Evolutionary conservation across 768 basidiomycete genomes (phyloP).

Genomic region (Phallus indusiatus): DNA sequence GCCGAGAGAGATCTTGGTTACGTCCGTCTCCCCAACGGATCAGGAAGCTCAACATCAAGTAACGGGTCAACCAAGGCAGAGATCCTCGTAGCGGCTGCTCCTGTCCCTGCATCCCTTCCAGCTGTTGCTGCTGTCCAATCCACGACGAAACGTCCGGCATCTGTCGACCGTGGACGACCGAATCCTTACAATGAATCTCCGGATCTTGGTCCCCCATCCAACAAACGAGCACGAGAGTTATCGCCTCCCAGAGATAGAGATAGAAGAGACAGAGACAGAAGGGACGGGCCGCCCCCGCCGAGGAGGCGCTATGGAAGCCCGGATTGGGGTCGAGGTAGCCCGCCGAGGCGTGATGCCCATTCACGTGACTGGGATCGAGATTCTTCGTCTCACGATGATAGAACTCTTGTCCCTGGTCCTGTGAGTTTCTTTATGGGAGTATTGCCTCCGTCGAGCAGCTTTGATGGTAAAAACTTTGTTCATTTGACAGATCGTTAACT

Average conservation of each 20-base stretch:
- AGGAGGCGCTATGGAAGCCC: constrained; percentile 35
- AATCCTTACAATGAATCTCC: not conserved
- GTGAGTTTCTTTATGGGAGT: constrained; percentile 79
- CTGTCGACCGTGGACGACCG: constrained; percentile 9
- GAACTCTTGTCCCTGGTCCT: constrained; percentile 32
- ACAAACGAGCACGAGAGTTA: constrained; percentile 7
- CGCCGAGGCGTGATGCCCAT: constrained; percentile 1
- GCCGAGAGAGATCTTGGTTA: constrained; percentile 84
- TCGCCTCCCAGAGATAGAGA: constrained; percentile 16
- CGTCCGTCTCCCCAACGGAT: constrained; percentile 21
- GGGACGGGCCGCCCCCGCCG: constrained; percentile 24
- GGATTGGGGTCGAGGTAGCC: constrained; percentile 9
- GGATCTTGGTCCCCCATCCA: constrained; percentile 8
- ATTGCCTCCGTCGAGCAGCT: constrained; percentile 60
- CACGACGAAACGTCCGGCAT: constrained; percentile 10
- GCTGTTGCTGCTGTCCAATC: constrained; percentile 11
- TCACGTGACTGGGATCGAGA: constrained; percentile 28
- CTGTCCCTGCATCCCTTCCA: constrained; percentile 4
- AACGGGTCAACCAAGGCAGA: constrained; percentile 11
- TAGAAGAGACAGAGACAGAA: constrained; percentile 17
- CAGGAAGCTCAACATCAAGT: constrained; percentile 18
- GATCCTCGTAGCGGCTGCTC: not conserved
- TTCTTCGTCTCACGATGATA: constrained; percentile 22
- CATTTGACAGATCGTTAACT: constrained; percentile 8
- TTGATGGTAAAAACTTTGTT: constrained; percentile 63